Base-by-base conservation (phyloP, 2,329 filamentous ascomycete genomes). In the Fusarium oxysporum region DNA sequence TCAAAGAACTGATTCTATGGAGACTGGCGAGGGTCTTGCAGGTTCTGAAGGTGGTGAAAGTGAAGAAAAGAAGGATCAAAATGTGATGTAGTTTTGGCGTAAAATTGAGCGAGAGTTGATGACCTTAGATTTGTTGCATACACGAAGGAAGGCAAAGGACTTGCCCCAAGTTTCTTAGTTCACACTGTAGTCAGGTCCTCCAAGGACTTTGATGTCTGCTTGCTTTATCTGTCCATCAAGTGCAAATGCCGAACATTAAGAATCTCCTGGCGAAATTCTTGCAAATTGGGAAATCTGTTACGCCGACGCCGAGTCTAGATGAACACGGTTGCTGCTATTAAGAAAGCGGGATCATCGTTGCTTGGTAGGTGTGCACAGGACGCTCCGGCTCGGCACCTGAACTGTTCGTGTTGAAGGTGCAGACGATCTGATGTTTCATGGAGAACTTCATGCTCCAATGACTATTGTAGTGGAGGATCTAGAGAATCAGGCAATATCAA, bases 1-100 rank as follows among this genome's bases (percentile, higher is more conserved):
- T 25, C 54, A 48, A 30, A 67, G 68, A 21, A 74, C 55, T 14
- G 70, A 74, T 8, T 70, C 68, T 1, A 65, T 75, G 38, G 75
- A 77, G 48, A 35, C 50, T 23, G 75, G 44, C 0, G 69, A 70
- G 23, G 65, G 44, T 6, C 33, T 47, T 35, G 61, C 65, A 32
- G 51, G 53, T 3, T 61, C 51, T 10, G 53, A 66, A 37, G 66
- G 56, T 9, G 54, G 30, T 23, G 63, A 77, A 28, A 65, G 55
- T 8, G 62, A 74, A 38, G 71, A 74, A 12, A 75, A 77, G 59
- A 45, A 51, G 12, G 28, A 37, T 21, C 58, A 55, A 6, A 44
- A 14, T 38, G 38, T 28, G 4, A 14, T 30, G 11, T 16, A 44
- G 45, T 68, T 37, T 21, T 53, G 28, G 28, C 47, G 23, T n/a